Percentiles rank a stretch among this genome's conserved stretches.
Conservation (phyloP, 2,329 filamentous ascomycete species). For the Aspergillus brunneoviolaceus region DNA sequence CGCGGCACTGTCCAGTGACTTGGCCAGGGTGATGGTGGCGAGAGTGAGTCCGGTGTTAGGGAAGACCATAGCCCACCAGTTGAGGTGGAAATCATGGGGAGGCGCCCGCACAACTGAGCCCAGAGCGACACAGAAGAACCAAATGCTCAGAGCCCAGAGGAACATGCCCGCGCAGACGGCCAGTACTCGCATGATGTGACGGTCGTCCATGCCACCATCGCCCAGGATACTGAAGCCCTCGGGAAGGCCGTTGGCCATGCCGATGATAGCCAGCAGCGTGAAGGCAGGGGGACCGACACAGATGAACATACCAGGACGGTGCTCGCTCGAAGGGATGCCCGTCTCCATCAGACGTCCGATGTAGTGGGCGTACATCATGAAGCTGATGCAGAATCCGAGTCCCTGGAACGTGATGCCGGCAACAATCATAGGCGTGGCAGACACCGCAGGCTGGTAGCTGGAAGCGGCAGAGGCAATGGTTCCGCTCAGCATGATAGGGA, state of each 20-base stretch:
- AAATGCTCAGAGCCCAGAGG: constrained; percentile 63
- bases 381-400: constrained; percentile 64
- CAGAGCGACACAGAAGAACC: constrained; percentile 55
- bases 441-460: constrained; percentile 56
- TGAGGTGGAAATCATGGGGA: constrained; percentile 50
- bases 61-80: constrained; percentile 67
- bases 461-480: constrained; percentile 68
- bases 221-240: constrained; percentile 50
- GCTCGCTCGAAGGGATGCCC: constrained; percentile 62
- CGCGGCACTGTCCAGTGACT: constrained; percentile 51
- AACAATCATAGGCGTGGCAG: constrained; percentile 62
- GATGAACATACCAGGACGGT: constrained; percentile 71
- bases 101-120: constrained; percentile 47
- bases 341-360: constrained; percentile 68
- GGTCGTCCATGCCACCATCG: constrained; percentile 31
- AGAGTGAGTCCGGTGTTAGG: constrained; percentile 65
- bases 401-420: constrained; percentile 70
- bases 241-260: constrained; percentile 60
- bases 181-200: constrained; percentile 45
- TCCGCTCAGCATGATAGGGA: constrained; percentile 71
- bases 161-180: constrained; percentile 54
- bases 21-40: constrained; percentile 58
- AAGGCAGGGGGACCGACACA: constrained; percentile 71
- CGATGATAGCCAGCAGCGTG: constrained; percentile 67
- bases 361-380: constrained; percentile 72